Percentiles rank a stretch among this genome's conserved stretches.
These are phyloP conservation scores for Cenchrus americanus DNA, from an alignment of 176 grass and related monocot genomes.

Conservation along the genomic window DNA sequence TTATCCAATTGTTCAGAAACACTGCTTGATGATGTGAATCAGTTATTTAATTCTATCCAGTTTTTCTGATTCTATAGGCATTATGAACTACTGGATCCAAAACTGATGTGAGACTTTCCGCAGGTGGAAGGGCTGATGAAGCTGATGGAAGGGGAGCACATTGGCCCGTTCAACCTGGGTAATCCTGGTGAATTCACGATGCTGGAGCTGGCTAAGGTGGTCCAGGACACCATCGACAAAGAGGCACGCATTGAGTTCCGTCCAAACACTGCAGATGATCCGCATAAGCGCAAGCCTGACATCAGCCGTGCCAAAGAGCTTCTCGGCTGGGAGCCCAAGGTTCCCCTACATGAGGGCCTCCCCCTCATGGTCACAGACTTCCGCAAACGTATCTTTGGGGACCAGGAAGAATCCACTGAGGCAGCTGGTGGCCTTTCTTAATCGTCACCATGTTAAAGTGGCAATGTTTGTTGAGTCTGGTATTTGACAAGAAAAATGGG, in stretches of 20 bases:
- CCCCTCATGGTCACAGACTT: slow-evolving; percentile 85
- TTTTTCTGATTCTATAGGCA: not conserved
- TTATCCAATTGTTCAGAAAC: slow-evolving; percentile 10
- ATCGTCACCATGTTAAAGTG: not conserved
- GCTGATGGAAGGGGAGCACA: slow-evolving; percentile 87
- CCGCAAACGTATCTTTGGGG: slow-evolving; percentile 72
- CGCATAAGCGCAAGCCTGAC: slow-evolving; percentile 83
- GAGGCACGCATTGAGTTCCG: slow-evolving; percentile 76
- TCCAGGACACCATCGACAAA: slow-evolving; percentile 80
- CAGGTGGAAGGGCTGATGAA: slow-evolving; percentile 87
- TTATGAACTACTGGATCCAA: not conserved
- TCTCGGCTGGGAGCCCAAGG: slow-evolving; percentile 14
- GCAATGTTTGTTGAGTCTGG: not conserved
- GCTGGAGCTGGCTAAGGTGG: slow-evolving; percentile 84
- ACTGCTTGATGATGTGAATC: not conserved
- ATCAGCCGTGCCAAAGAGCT: slow-evolving; percentile 38
- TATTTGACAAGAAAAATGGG: slow-evolving; percentile 6
- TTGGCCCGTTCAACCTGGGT: slow-evolving; percentile 84
- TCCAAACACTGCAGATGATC: slow-evolving; percentile 76
- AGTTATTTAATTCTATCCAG: not conserved
- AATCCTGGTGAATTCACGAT: slow-evolving; percentile 93
- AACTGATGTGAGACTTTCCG: slow-evolving; percentile 15
- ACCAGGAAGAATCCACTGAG: slow-evolving; percentile 39
- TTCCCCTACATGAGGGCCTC: slow-evolving; percentile 57
- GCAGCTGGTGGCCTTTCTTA: slow-evolving; percentile 17